These are phyloP conservation scores for Botrytis medusae DNA, from an alignment of 2,329 filamentous ascomycete genomes.

Conservation along the genomic window DNA sequence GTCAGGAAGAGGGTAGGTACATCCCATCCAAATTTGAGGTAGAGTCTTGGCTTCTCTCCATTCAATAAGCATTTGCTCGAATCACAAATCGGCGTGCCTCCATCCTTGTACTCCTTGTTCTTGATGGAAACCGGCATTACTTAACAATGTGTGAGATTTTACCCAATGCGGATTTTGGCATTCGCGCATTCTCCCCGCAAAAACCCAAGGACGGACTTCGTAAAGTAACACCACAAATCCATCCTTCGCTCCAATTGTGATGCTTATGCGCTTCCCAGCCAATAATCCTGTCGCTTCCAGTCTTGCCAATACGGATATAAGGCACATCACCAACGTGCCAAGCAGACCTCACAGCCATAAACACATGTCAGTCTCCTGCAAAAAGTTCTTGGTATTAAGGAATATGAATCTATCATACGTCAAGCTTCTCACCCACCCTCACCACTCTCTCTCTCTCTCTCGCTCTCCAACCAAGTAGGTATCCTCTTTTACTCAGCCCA, in stretches of 20 bases:
- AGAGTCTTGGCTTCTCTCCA: conserved; percentile 3
- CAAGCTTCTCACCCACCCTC: background rate
- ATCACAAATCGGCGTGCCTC: background rate
- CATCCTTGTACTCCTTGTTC: conserved; percentile 8
- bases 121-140: background rate
- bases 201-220: background rate
- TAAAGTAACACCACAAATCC: background rate
- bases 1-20: background rate
- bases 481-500: background rate
- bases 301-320: conserved; percentile 16
- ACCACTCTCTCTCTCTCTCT: too few species aligned
- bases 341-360: background rate
- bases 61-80: background rate
- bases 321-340: background rate
- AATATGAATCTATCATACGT: background rate
- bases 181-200: background rate
- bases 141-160: background rate
- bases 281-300: background rate
- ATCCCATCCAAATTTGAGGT: background rate
- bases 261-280: background rate
- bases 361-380: background rate
- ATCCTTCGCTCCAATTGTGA: background rate
- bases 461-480: background rate
- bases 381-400: background rate
- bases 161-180: background rate